Evolutionary conservation across 306 rosid species (phyloP).

Genomic region (Vicia villosa): DNA sequence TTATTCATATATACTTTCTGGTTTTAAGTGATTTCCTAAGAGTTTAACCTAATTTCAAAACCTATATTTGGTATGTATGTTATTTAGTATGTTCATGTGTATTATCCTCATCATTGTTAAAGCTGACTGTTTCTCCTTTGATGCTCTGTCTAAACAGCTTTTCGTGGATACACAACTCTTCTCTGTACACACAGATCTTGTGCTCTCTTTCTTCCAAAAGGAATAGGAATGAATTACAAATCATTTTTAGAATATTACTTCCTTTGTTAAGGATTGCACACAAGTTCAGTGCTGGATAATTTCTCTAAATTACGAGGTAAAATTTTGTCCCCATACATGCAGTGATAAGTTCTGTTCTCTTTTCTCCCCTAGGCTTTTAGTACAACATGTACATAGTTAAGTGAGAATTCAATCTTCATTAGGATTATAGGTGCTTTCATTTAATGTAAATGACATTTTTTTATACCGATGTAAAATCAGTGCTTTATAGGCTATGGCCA

Average conservation of each 20-base stretch:
- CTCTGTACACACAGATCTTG: slow-evolving; percentile 95
- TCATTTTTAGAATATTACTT: slow-evolving; percentile 26
- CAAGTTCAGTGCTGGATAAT: slow-evolving; percentile 58
- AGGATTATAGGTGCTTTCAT: too few relatives aligned
- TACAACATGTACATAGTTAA: slow-evolving; percentile 43
- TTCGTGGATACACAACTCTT: too few relatives aligned
- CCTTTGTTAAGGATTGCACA: slow-evolving; percentile 47
- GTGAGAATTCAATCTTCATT: too few relatives aligned
- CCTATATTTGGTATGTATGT: slow-evolving; percentile 4
- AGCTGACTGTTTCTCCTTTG: too few relatives aligned
- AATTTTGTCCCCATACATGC: slow-evolving; percentile 30
- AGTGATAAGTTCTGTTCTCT: not conserved
- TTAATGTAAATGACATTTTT: too few relatives aligned
- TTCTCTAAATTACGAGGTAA: slow-evolving; percentile 38
- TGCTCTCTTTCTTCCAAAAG: slow-evolving; percentile 94
- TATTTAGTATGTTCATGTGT: not conserved
- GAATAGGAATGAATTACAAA: slow-evolving; percentile 51
- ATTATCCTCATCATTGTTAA: too few relatives aligned
- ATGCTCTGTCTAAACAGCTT: too few relatives aligned
- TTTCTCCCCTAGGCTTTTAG: slow-evolving; percentile 5
- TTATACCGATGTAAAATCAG: too few relatives aligned
- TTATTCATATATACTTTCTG: too few relatives aligned
- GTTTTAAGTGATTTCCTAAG: not conserved
- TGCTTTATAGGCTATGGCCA: too few relatives aligned
- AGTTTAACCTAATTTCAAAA: not conserved